Base-by-base conservation (phyloP, 139 green algal species). In the Chlamydomonas urium region DNA sequence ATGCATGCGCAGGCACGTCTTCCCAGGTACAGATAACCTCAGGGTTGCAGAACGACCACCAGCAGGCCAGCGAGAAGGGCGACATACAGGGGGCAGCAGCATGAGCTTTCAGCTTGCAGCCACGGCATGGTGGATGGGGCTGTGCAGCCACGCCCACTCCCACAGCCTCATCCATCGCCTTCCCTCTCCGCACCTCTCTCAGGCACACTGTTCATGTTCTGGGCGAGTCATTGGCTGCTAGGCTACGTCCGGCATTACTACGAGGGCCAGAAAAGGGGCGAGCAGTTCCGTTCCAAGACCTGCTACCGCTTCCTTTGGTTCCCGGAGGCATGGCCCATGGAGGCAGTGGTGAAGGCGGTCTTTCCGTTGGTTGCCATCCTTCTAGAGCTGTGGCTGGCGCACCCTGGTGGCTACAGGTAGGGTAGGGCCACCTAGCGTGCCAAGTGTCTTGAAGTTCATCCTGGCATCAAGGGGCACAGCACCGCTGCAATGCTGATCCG, bases 381-480 rank as follows among this genome's bases (percentile, higher is more conserved):
- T 10, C 63, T 71, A 4, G 63, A 71, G 38, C 63, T 71, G 34
- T 71, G 38, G 37, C 63, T 71, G 8, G 63, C 37, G n/a, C 37
- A 71, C 38, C 60, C 60, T 38, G 60, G 60, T 48, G 60, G 60
- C 19, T 68, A 68, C 60, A 68, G 60, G 60, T 38, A 24, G 38
- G 60, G 37, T 68, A 17, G 45, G 45, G 45, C 14, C 14, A 53
- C 14, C 14, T 53, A 17, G 45, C 17, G 45, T 53, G 45, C 45
- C n/a, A n/a, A n/a, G n/a, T n/a, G n/a, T n/a, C n/a, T n/a, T n/a
- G n/a, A n/a, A n/a, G n/a, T n/a, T n/a, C n/a, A n/a, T n/a, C n/a
- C n/a, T n/a, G n/a, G n/a, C n/a, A n/a, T n/a, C n/a, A n/a, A n/a
- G n/a, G n/a, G n/a, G n/a, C n/a, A n/a, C n/a, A n/a, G n/a, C n/a